Evolutionary conservation across 2,329 filamentous ascomycete genomes (phyloP), one percentile per base, ranked within the genome.

Genomic region (Aspergillus japonicus): DNA sequence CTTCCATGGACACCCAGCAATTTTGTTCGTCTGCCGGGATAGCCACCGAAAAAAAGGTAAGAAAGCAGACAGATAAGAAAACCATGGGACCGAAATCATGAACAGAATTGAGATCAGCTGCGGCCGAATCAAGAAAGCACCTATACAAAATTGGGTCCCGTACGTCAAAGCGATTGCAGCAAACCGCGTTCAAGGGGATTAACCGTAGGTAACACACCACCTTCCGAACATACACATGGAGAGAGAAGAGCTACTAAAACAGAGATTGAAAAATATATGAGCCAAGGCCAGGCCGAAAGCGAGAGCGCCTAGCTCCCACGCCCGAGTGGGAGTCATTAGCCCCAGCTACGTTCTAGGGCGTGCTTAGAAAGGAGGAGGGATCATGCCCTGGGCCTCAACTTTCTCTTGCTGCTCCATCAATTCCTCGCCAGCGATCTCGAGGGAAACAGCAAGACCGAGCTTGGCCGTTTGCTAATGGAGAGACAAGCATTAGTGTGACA

Each of bases 371-470:
- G 82, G 82, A 62, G 82, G 81, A 61, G 77, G 75, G 61, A 80
- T 69, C 66, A 78, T 76, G 65, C 75, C 75, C 61, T 76, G 71
- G 56, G 77, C 66, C 50, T 78, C 77, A 50, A 75, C 73, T 65
- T 71, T 77, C 76, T 92, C 89, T 77, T 92, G 89, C 79, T 92
- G 89, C 77, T 93, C 89, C 83, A 95, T 90, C 68, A 96, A 81
- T 75, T 96, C 92, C 76, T 96, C 92, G 58, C 88, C 85, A 54
- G 88, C 88, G 55, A 90, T 87, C 82, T 96, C 92, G 68, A 96
- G 91, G 51, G 93, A 96, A 69, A 99, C 91, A 62, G 92, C 92
- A 65, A 99, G 85, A 68, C 95, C 95, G 69, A 98, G 86, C 84
- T 98, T 98, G 69, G 94, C 91, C 81, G 90, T 86, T 88, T 95